These are phyloP conservation scores for Sclerotinia spermophila DNA, from an alignment of 2,329 filamentous ascomycete genomes.

Conservation along the genomic window DNA sequence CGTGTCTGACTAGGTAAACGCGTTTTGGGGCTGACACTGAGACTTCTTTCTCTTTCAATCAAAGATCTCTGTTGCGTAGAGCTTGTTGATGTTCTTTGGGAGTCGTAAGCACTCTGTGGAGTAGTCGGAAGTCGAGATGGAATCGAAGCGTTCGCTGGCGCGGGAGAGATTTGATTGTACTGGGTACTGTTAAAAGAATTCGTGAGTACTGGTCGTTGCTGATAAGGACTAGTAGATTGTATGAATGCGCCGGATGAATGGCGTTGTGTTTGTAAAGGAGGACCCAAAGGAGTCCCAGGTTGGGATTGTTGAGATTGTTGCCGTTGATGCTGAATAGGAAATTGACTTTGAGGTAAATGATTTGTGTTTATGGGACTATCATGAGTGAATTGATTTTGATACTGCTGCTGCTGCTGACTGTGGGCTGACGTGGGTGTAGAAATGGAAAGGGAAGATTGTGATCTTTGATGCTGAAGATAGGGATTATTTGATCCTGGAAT, in stretches of 20 bases:
- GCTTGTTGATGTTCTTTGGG: conserved; percentile 45
- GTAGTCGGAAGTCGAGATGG: conserved; percentile 42
- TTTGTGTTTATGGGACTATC: conserved; percentile 46
- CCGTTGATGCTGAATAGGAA: conserved; percentile 33
- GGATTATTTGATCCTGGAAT: conserved; percentile 35
- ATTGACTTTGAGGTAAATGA: conserved; percentile 30
- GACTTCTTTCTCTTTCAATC: conserved; percentile 63
- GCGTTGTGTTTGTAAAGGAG: conserved; percentile 44
- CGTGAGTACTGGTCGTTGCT: conserved; percentile 45
- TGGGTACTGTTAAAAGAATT: conserved; percentile 26
- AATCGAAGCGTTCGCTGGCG: conserved; percentile 40
- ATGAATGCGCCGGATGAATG: conserved; percentile 45
- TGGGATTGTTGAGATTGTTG: conserved; percentile 35
- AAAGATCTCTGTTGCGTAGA: conserved; percentile 45
- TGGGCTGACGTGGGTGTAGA: conserved; percentile 61
- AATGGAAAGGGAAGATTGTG: conserved; percentile 56
- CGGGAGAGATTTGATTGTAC: conserved; percentile 36
- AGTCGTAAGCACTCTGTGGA: conserved; percentile 44
- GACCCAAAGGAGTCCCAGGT: conserved; percentile 47
- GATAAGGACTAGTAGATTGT: conserved; percentile 59
- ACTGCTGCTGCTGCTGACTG: conserved; percentile 44
- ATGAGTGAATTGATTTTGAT: conserved; percentile 46
- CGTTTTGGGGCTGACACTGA: conserved; percentile 78
- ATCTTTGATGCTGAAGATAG: conserved; percentile 44
- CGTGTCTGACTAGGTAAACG: conserved; percentile 43